phyloP scores from a whole-genome alignment of 2,329 filamentous ascomycete genomes.

The Davidsoniella eucalypti region DNA sequence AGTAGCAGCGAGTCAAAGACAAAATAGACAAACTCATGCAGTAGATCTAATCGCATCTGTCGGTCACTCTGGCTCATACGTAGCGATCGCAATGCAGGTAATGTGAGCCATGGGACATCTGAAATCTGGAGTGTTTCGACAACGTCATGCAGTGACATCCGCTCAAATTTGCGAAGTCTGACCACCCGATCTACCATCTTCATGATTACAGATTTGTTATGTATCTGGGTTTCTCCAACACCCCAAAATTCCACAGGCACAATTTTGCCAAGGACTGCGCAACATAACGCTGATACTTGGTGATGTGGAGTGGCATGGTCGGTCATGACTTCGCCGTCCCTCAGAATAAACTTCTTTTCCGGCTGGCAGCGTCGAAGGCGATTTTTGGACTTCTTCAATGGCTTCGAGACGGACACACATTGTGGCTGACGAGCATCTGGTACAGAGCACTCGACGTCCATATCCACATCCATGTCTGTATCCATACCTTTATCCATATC shows the following conservation, averaged over 20 bases:
- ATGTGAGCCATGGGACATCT: conserved; percentile 56
- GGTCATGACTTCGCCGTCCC: conserved; percentile 30
- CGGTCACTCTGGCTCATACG: conserved; percentile 57
- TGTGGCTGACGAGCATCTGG: not conserved
- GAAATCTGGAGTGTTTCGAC: conserved; percentile 50
- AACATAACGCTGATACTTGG: conserved; percentile 74
- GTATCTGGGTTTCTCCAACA: conserved; percentile 27
- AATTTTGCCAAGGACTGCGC: conserved; percentile 53
- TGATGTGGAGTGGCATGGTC: conserved; percentile 50
- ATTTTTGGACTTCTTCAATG: not conserved
- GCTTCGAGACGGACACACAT: not conserved
- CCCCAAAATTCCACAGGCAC: conserved; percentile 69
- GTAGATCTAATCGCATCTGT: conserved; percentile 59
- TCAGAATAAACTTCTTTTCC: conserved; percentile 1
- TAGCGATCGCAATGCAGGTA: conserved; percentile 27
- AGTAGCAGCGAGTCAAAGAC: conserved; percentile 83
- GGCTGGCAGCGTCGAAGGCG: not conserved
- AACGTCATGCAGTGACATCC: conserved; percentile 60
- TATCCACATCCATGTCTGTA: too few relatives aligned
- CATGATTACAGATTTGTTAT: conserved; percentile 48
- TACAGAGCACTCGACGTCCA: not conserved
- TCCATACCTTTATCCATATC: too few relatives aligned
- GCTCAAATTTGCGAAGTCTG: conserved; percentile 63
- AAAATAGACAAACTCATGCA: conserved; percentile 80
- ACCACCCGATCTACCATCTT: conserved; percentile 64